Conservation (phyloP, 495 filamentous ascomycete species). For the Hypoxylon intermedium region DNA sequence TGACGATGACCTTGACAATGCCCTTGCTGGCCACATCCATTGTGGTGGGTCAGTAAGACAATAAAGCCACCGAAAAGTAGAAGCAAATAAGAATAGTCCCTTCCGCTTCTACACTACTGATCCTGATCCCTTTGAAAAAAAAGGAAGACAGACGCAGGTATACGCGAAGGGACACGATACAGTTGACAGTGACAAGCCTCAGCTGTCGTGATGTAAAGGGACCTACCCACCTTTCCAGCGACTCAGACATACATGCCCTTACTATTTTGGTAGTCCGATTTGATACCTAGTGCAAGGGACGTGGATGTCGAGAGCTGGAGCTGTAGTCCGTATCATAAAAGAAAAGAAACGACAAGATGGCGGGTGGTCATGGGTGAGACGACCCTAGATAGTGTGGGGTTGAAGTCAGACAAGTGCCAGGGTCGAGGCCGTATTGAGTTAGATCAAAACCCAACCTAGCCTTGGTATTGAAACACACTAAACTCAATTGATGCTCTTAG, state of each 20-base stretch:
- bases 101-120: background rate
- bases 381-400: slow-evolving; percentile 7
- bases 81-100: background rate
- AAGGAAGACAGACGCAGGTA: slow-evolving; percentile 8
- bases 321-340: slow-evolving; percentile 21
- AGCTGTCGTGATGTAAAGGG: slow-evolving; percentile 7
- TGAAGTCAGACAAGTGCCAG: slow-evolving; percentile 12
- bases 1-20: slow-evolving; percentile 7
- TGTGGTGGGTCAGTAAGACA: slow-evolving; percentile 30
- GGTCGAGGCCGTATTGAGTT: background rate
- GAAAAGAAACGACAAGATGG: slow-evolving; percentile 13
- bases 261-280: background rate
- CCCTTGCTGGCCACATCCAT: slow-evolving; percentile 9
- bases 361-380: background rate
- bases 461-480: slow-evolving; percentile 29
- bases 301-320: background rate
- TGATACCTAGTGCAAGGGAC: slow-evolving; percentile 22
- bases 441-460: slow-evolving; percentile 8
- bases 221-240: background rate
- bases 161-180: background rate
- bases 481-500: slow-evolving; percentile 21
- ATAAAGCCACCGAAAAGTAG: background rate
- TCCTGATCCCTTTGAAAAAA: slow-evolving; percentile 26
- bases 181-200: slow-evolving; percentile 12
- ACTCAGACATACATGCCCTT: slow-evolving; percentile 5